Base-by-base conservation (phyloP, 179 eudicot genomes). In the Carnegiea gigantea region DNA sequence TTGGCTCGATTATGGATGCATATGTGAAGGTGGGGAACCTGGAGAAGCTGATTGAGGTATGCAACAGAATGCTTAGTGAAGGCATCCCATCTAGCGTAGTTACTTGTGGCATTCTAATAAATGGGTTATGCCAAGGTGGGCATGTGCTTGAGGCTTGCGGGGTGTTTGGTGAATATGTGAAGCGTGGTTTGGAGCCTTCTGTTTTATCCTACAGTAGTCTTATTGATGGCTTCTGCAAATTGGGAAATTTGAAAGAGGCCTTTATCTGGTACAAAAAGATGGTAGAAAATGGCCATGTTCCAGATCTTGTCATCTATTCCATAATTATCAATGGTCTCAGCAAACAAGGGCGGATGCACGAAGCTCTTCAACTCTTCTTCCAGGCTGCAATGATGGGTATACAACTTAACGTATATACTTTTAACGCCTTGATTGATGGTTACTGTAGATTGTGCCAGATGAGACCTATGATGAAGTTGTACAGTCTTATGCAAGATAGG, bases 191-290 rank as follows among this genome's bases (percentile, higher is more conserved):
- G 62, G 88, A 88, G 80, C 90, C 89, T 68, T 90, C 92, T 36
- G 79, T 83, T 81, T 24, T 84, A 78, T 82, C 80, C 65, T 90
- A 89, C 59, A 81, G 91, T 46, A 79, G 89, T 83, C 86, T 92
- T 38, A 91, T 92, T 86, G 89, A 89, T 82, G 92, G 95, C 53
- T 85, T 89, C 59, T 90, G 91, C 85, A 91, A 88, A 83, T 70
- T 67, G 62, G 92, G 92, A 72, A 33, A 81, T 76, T 65, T 89
- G 75, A 85, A 75, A 85, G 89, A 88, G 67, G 91, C 89, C 20
- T 84, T 86, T 54, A 78, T n/a, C 21, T 85, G 92, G 84, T 88
- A 86, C 33, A 60, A 80, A 49, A 85, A 76, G 57, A 88, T 92
- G 90, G 26, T 88, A 78, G 79, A 48, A 36, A 33, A 57, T 70